Percentiles rank a stretch among this genome's conserved stretches.
phyloP scores from a whole-genome alignment of 805 yeast species.

The Yarrowia divulgata region DNA sequence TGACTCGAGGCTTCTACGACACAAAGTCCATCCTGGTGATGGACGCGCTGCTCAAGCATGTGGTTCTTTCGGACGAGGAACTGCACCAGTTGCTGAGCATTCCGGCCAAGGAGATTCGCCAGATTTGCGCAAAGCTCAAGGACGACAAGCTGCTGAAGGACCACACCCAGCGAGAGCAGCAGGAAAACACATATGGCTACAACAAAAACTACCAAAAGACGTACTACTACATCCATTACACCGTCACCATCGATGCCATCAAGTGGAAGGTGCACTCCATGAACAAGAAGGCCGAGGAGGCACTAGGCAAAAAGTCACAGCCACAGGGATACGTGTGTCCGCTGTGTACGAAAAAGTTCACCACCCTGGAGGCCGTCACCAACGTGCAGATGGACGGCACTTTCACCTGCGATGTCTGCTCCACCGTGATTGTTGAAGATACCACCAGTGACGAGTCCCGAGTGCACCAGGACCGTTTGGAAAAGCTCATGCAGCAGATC shows the following conservation, averaged over 20 bases:
- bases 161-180: conserved; percentile 51
- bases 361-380: conserved; percentile 87
- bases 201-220: conserved; percentile 58
- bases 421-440: conserved; percentile 79
- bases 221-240: conserved; percentile 84
- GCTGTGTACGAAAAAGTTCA: conserved; percentile 77
- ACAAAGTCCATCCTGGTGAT: conserved; percentile 81
- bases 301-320: conserved; percentile 80
- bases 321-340: conserved; percentile 96
- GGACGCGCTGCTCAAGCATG: conserved; percentile 87
- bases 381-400: conserved; percentile 78
- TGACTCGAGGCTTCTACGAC: conserved; percentile 85
- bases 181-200: conserved; percentile 38
- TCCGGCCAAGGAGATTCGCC: conserved; percentile 84
- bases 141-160: conserved; percentile 82
- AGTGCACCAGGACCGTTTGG: conserved; percentile 79
- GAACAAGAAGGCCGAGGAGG: conserved; percentile 78
- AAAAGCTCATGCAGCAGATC: conserved; percentile 84
- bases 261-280: conserved; percentile 95
- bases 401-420: conserved; percentile 86
- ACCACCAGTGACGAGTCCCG: conserved; percentile 84
- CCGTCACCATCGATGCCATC: conserved; percentile 93
- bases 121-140: conserved; percentile 77
- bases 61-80: conserved; percentile 92
- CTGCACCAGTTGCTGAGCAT: conserved; percentile 79